Evolutionary conservation across 495 filamentous ascomycete genomes (phyloP).

Genomic region (Neurospora sp.): DNA sequence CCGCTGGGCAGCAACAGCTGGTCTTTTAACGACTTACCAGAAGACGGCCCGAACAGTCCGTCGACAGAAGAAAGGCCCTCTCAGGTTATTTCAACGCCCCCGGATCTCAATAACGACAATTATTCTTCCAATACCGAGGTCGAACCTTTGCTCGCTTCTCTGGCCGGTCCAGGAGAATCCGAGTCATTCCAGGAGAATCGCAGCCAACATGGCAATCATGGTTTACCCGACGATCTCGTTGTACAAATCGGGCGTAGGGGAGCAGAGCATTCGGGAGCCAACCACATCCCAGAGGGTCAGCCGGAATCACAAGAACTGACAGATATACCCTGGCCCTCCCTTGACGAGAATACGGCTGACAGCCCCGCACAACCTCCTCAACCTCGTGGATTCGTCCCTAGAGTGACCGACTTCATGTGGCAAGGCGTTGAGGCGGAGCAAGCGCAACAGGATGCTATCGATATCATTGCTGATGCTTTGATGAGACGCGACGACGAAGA

Average conservation of each 20-base stretch:
- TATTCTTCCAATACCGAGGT: neutral
- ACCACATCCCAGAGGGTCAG: neutral
- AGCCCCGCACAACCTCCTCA: constrained; percentile 3
- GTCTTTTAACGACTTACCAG: constrained; percentile 29
- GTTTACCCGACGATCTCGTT: neutral
- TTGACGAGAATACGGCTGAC: neutral
- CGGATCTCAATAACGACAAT: neutral
- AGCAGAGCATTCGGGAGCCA: neutral
- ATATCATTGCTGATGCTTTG: constrained; percentile 21
- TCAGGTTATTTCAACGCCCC: neutral
- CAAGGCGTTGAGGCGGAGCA: constrained; percentile 23
- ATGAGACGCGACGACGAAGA: constrained; percentile 14
- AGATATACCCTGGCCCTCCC: neutral
- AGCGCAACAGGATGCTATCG: constrained; percentile 24
- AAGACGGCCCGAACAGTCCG: neutral
- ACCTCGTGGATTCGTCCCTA: constrained; percentile 24
- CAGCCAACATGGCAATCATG: neutral
- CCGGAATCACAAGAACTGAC: neutral
- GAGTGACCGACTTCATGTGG: constrained; percentile 43
- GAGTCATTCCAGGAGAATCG: neutral
- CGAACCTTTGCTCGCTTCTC: neutral
- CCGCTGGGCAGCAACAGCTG: constrained; percentile 41
- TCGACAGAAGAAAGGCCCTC: neutral
- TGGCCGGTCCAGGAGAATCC: neutral
- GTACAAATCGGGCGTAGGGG: neutral